Percentiles rank a stretch among this genome's conserved stretches.
These are phyloP conservation scores for Candida corydali DNA, from an alignment of 805 yeast genomes.

Conservation along the genomic window DNA sequence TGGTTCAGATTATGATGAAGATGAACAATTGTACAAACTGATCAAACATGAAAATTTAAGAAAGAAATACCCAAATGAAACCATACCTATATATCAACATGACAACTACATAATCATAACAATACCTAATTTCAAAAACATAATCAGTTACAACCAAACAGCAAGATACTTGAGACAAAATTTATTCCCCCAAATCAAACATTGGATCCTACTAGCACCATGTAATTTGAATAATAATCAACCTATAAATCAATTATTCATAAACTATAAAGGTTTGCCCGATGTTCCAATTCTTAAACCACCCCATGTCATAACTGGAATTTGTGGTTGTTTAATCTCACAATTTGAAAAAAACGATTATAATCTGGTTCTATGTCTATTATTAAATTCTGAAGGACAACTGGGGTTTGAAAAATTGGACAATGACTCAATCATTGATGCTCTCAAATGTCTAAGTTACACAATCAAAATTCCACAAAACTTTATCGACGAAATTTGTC, in stretches of 20 bases:
- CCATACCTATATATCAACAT: constrained; percentile 20
- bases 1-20: constrained; percentile 22
- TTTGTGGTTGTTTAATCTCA: constrained; percentile 43
- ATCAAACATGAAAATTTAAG: constrained; percentile 17
- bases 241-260: constrained; percentile 20
- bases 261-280: constrained; percentile 6
- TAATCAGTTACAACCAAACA: constrained; percentile 28
- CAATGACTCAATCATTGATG: constrained; percentile 37
- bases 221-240: constrained; percentile 29
- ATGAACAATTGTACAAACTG: constrained; percentile 46
- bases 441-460: constrained; percentile 15
- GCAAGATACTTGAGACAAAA: constrained; percentile 18
- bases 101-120: constrained; percentile 14
- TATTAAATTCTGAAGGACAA: constrained; percentile 58
- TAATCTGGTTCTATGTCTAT: constrained; percentile 16
- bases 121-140: constrained; percentile 35
- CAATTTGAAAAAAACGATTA: constrained; percentile 11
- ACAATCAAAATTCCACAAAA: constrained; percentile 7
- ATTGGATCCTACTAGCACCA: constrained; percentile 35
- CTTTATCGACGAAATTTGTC: constrained; percentile 15
- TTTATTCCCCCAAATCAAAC: neutral
- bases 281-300: constrained; percentile 43
- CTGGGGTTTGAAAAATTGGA: constrained; percentile 55
- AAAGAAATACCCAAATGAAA: constrained; percentile 18
- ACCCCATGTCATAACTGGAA: constrained; percentile 61